These are phyloP conservation scores for Sclerotinia borealis DNA, from an alignment of 2,329 filamentous ascomycete species.

Conservation along the genomic window DNA sequence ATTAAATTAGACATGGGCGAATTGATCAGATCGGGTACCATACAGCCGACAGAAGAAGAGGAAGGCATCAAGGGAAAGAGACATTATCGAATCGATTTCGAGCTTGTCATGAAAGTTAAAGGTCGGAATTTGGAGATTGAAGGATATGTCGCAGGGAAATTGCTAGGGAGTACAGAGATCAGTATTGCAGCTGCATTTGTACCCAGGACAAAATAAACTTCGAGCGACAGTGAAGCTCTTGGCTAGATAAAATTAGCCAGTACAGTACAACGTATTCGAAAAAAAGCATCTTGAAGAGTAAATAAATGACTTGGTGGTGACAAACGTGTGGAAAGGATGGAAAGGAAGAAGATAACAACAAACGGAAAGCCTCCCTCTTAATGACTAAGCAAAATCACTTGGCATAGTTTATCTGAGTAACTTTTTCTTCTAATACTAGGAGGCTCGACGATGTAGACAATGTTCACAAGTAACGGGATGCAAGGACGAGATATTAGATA, in stretches of 20 bases:
- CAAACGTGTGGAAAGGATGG: background rate
- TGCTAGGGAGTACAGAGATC: background rate
- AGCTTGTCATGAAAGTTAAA: background rate
- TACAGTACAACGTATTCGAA: background rate
- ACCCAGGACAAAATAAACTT: background rate
- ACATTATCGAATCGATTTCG: background rate
- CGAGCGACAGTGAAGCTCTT: too few relatives aligned
- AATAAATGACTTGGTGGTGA: too few relatives aligned
- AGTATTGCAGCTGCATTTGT: conserved; percentile 3
- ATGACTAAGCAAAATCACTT: background rate
- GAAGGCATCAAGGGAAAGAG: background rate
- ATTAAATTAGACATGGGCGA: background rate
- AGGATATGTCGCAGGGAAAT: background rate
- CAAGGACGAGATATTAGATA: too few relatives aligned
- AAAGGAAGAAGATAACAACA: background rate
- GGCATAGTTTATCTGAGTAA: too few relatives aligned
- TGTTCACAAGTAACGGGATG: too few relatives aligned
- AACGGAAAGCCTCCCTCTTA: background rate
- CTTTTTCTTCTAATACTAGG: too few relatives aligned
- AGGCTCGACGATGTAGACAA: too few relatives aligned
- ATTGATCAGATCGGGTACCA: background rate
- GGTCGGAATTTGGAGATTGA: background rate
- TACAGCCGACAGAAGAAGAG: background rate
- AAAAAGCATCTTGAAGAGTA: too few relatives aligned
- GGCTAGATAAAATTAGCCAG: background rate